These are phyloP conservation scores for Sarocladium kiliense DNA, from an alignment of 2,329 filamentous ascomycete genomes.

Conservation along the genomic window DNA sequence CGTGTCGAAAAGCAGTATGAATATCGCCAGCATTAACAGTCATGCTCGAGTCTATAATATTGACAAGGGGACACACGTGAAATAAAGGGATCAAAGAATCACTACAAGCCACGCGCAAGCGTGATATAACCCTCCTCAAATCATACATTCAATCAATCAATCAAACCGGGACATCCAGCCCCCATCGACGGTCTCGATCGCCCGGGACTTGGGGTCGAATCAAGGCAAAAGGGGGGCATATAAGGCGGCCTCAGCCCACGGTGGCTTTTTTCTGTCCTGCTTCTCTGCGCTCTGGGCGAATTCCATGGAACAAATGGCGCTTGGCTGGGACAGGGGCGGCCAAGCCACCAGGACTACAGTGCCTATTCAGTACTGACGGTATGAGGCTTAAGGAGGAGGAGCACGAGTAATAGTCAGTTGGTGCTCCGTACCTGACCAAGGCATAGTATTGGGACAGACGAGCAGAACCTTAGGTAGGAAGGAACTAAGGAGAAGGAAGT, in stretches of 20 bases:
- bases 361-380: too few species aligned
- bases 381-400: too few species aligned
- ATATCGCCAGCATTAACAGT: neutral
- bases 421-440: too few species aligned
- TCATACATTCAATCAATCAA: neutral
- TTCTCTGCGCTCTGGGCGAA: neutral
- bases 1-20: neutral
- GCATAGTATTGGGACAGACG: too few species aligned
- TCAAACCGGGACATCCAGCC: neutral
- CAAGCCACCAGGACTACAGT: too few species aligned
- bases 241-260: neutral
- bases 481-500: neutral
- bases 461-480: too few species aligned
- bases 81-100: neutral
- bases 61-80: neutral
- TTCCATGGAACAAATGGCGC: conserved; percentile 5
- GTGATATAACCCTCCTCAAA: neutral
- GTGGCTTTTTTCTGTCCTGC: neutral
- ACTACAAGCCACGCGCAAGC: neutral
- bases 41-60: too few species aligned
- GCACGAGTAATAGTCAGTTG: too few species aligned
- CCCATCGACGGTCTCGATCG: conserved; percentile 2
- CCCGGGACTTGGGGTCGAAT: neutral
- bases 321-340: neutral
- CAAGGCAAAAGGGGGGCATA: neutral